Percentiles rank a stretch among this genome's conserved stretches.
Evolutionary conservation across 73 alveolate genomes (phyloP).

Genomic region (Symbiodinium pilosum): DNA sequence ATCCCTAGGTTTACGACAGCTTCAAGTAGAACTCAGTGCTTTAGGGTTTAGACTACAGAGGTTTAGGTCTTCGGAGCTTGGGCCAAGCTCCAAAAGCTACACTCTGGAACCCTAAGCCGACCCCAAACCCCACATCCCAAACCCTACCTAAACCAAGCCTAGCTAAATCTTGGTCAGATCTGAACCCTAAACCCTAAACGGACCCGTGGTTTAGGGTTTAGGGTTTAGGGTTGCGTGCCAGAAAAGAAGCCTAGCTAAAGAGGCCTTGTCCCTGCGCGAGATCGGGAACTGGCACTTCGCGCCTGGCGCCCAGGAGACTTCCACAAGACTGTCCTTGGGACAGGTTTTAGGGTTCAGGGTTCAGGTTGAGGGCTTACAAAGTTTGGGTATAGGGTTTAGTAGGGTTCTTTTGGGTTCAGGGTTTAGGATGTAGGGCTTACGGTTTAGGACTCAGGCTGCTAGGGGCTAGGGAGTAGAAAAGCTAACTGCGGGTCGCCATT

Average conservation of each 20-base stretch:
- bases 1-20: no score
- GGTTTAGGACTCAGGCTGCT: not conserved
- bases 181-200: not conserved
- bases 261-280: conserved; percentile 25
- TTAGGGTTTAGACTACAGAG: not conserved
- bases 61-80: not conserved
- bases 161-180: not conserved
- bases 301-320: not conserved
- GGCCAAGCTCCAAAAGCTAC: not conserved
- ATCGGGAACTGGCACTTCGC: conserved; percentile 83
- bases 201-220: not conserved
- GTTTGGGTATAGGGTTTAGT: not conserved
- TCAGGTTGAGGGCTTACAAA: not conserved
- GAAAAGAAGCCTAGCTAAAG: no score
- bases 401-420: no score
- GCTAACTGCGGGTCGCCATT: no score
- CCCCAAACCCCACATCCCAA: not conserved
- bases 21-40: not conserved
- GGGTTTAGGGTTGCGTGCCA: no score
- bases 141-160: not conserved
- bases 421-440: not conserved
- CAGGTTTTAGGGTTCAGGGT: not conserved
- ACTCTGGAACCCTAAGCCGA: not conserved
- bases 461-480: no score
- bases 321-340: not conserved